phyloP scores from a whole-genome alignment of 306 rosid genomes.

The Trifolium fragiferum region DNA sequence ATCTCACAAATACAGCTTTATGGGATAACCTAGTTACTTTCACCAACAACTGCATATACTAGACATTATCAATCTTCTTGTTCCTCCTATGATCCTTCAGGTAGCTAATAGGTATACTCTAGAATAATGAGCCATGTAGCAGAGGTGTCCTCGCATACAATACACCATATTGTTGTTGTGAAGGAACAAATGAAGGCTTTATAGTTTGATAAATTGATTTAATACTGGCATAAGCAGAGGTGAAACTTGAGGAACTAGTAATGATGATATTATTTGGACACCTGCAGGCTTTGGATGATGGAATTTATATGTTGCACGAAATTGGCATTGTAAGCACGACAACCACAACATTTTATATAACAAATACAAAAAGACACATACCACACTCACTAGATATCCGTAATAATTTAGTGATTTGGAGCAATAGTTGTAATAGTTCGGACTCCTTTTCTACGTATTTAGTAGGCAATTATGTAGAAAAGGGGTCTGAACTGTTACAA shows the following conservation, averaged over 20 bases:
- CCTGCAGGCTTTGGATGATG: constrained; percentile 86
- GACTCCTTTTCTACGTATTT: too few relatives aligned
- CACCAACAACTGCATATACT: constrained; percentile 61
- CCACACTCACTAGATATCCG: too few relatives aligned
- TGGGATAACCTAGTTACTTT: constrained; percentile 66
- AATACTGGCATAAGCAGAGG: constrained; percentile 54
- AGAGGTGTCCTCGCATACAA: constrained; percentile 83
- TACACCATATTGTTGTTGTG: constrained; percentile 72
- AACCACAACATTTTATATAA: too few relatives aligned
- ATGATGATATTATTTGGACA: constrained; percentile 62
- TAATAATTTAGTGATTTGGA: too few relatives aligned
- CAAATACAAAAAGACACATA: too few relatives aligned
- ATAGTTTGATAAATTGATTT: constrained; percentile 64
- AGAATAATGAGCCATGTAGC: constrained; percentile 73
- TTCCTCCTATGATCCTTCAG: constrained; percentile 58
- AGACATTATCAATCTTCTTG: constrained; percentile 68
- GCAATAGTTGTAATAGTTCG: too few relatives aligned
- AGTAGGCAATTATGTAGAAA: too few relatives aligned
- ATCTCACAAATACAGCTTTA: constrained; percentile 68
- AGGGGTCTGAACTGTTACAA: too few relatives aligned
- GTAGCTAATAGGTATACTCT: constrained; percentile 63
- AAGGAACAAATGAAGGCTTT: constrained; percentile 75
- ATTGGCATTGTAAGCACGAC: constrained; percentile 98
- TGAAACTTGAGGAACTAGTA: constrained; percentile 61
- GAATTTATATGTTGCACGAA: constrained; percentile 90